Conservation (phyloP, 208 protist species). For the Porcisia hertigi region DNA sequence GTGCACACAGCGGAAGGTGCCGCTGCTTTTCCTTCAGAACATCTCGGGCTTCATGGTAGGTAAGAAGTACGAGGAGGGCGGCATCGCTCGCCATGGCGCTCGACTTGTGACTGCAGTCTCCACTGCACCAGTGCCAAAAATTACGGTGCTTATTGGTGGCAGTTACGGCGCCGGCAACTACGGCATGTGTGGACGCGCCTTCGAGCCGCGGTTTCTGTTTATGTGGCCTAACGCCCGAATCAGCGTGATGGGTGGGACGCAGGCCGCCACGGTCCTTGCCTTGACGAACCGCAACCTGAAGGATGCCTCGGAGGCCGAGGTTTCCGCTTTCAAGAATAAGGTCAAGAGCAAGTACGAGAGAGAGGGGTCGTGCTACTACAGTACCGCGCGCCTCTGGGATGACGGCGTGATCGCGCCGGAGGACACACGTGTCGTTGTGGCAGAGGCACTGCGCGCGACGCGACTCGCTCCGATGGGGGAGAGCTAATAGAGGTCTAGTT, state of each 20-base stretch:
- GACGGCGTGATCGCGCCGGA: slow-evolving; percentile 95
- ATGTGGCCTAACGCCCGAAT: slow-evolving; percentile 98
- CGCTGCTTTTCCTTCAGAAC: slow-evolving; percentile 97
- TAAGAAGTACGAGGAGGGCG: slow-evolving; percentile 90
- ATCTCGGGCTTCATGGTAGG: slow-evolving; percentile 95
- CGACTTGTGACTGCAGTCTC: slow-evolving; percentile 96
- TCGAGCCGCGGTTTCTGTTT: slow-evolving; percentile 92
- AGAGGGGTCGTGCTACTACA: slow-evolving; percentile 94
- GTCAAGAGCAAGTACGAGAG: slow-evolving; percentile 91
- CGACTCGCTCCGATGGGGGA: slow-evolving; percentile 65
- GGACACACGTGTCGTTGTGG: slow-evolving; percentile 87
- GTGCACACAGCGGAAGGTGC: slow-evolving; percentile 94
- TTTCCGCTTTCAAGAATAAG: slow-evolving; percentile 64
- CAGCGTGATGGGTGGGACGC: slow-evolving; percentile 97
- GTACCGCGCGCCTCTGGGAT: slow-evolving; percentile 95
- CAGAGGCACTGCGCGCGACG: slow-evolving; percentile 75
- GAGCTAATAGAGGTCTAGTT: neutral
- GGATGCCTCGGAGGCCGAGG: slow-evolving; percentile 49
- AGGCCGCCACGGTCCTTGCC: slow-evolving; percentile 92
- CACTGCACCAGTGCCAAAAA: slow-evolving; percentile 93
- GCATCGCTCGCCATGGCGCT: slow-evolving; percentile 97
- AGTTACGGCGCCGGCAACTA: slow-evolving; percentile 98
- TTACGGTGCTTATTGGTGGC: slow-evolving; percentile 95
- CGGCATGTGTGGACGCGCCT: slow-evolving; percentile 96
- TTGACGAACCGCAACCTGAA: slow-evolving; percentile 68